These are phyloP conservation scores for Talinum fruticosum DNA, from an alignment of 148 eudicot species.

Conservation along the genomic window DNA sequence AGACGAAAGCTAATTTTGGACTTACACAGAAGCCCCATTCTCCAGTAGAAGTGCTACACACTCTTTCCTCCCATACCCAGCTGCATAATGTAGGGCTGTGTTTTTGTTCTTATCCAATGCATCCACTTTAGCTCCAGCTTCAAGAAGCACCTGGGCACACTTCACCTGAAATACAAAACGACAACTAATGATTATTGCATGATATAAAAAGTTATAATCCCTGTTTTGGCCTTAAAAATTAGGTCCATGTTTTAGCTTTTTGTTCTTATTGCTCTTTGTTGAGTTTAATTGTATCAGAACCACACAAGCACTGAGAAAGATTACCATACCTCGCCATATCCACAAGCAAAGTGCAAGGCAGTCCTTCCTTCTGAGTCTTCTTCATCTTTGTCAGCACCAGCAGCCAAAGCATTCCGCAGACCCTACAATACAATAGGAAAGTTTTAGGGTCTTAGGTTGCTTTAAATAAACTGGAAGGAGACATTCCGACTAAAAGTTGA, in stretches of 20 bases:
- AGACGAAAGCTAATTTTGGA: slow-evolving; percentile 1
- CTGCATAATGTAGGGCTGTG: slow-evolving; percentile 99
- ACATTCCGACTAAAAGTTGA: background rate
- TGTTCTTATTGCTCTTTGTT: background rate
- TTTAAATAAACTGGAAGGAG: background rate
- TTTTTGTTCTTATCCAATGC: slow-evolving; percentile 95
- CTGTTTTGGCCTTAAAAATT: background rate
- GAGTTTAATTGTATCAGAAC: background rate
- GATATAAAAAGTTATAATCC: background rate
- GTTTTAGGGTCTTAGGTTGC: background rate
- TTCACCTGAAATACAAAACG: slow-evolving; percentile 49
- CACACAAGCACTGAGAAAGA: background rate
- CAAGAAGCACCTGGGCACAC: slow-evolving; percentile 86
- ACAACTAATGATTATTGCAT: background rate
- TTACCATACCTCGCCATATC: slow-evolving; percentile 87
- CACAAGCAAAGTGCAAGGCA: slow-evolving; percentile 97
- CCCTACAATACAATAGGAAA: slow-evolving; percentile 36
- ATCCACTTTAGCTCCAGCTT: slow-evolving; percentile 92
- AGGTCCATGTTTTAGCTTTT: background rate
- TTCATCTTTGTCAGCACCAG: slow-evolving; percentile 87
- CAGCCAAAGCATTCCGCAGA: slow-evolving; percentile 66
- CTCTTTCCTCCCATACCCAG: slow-evolving; percentile 97
- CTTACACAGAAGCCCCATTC: slow-evolving; percentile 98
- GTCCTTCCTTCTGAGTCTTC: slow-evolving; percentile 98
- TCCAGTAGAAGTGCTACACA: slow-evolving; percentile 90